Evolutionary conservation across 371 early-diverging fungal genomes (phyloP), one percentile per base, ranked within the genome.

Genomic region (Nosema muscidifuracis): DNA sequence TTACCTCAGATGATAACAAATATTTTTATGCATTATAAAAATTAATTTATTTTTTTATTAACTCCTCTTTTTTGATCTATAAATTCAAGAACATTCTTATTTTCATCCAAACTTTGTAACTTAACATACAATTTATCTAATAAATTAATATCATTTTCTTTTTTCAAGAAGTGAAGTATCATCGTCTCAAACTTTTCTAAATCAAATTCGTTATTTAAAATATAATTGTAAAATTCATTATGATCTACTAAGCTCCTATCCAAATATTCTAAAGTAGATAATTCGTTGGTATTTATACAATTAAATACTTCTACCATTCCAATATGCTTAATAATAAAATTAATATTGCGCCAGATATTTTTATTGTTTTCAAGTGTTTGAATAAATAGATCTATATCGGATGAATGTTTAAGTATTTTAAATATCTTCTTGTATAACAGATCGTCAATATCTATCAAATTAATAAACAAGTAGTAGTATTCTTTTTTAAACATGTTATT

Each of bases 361-460:
- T 20, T 24, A 16, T 53, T 24, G 16, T 53, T 26, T 15, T 6
- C 6, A 15, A 53, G 18, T 9, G 26, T 6, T 53, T 53, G 6
- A 15, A 53, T 53, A 53, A 53, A 53, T 53, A 53, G 9, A 2
- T 53, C 12, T 15, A 2, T 53, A 53, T 20, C 20, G 2, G 55
- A 24, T 4, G 55, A 6, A 12, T 26, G 22, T 53, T 53, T 53
- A 15, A 53, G 22, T 26, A 53, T 22, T 26, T 26, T 26, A 53
- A 53, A 53, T 26, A 53, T 53, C 16, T 53, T 53, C 24, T 53
- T 53, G 55, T 53, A 53, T 53, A 53, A 16, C 2, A 53, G 2
- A 26, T 10, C 12, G 28, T 53, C 55, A 24, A 53, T 26, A 18
- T 53, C 55, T 53, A 53, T 47, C 6, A 47, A 20, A 12, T 47